Evolutionary conservation across 2,329 filamentous ascomycete species (phyloP), one percentile per base, ranked within the genome.

Genomic region (Neospermospora avenae): DNA sequence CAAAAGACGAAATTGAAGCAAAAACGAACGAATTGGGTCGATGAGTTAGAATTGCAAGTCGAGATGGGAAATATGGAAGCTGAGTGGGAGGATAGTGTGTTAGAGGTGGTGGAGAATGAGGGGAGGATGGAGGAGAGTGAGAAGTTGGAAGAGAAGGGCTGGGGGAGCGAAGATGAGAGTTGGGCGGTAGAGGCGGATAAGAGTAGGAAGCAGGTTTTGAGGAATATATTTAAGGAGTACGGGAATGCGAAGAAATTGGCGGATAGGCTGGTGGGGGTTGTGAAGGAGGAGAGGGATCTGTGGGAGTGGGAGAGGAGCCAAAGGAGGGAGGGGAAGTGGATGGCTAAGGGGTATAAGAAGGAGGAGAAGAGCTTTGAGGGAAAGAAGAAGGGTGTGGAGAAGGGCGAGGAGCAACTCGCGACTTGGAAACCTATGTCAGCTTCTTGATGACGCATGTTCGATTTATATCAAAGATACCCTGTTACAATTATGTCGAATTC

Each of bases 1-100:
- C 75, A 82, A 53, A 84, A 83, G 67, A 72, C 81, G 18, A 62
- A 70, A 3, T 70, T 74, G 41, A 79, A 80, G n/a, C 73, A 78
- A 45, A 70, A 71, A 46, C 74, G 78, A 16, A 71, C 81, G 13
- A 60, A 75, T 49, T 68, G 68, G 16, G 67, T 77, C 0, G 63
- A 77, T 8, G 67, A 74, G 6, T 66, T 84, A 22, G 69, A 74
- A 10, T 45, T 57, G n/a, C 20, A 62, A 59, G 34, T 74, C 10
- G 69, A 34, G 42, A 37, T 48, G 59, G 35, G 59, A 61, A 20
- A 37, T 55, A 61, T 60, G 67, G 39, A 42, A 66, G 55, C 13
- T 59, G 70, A 59, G 69, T 67, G 34, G 61, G 34, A 49, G 45
- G 13, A 61, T 70, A 58, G 67, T 67, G 62, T 74, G 13, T 20